A percentile compares a stretch with the other conserved stretches of the same genome.
phyloP scores from a whole-genome alignment of 345 rosid genomes.

The Triadica sebifera region DNA sequence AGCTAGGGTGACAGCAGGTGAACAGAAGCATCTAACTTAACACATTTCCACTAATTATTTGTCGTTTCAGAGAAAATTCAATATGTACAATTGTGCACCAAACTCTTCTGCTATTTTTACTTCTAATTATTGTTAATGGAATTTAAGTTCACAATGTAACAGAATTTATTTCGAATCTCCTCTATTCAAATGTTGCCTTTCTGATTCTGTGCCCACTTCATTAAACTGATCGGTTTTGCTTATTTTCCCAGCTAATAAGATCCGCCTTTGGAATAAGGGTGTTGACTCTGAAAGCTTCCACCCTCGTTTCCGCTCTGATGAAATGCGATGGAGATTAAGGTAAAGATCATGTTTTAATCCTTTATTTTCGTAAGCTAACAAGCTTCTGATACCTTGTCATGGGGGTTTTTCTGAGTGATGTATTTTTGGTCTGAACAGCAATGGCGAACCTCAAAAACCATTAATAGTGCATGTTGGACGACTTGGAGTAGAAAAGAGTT shows the following conservation, averaged over 20 bases:
- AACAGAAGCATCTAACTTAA: conserved; percentile 14
- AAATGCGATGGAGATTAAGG: conserved; percentile 90
- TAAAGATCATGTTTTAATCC: conserved; percentile 11
- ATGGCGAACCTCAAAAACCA: conserved; percentile 90
- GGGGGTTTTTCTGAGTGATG: conserved; percentile 18
- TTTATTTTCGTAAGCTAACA: neutral
- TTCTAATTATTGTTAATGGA: neutral
- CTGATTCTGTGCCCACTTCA: neutral
- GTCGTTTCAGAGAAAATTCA: neutral
- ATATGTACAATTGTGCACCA: neutral
- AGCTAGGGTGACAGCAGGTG: conserved; percentile 89
- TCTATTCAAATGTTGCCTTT: neutral
- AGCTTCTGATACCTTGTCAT: neutral
- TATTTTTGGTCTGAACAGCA: conserved; percentile 43
- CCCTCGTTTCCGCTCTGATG: conserved; percentile 68
- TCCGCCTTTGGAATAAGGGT: conserved; percentile 97
- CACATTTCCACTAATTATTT: neutral
- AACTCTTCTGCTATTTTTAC: neutral
- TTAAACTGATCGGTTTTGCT: conserved; percentile 21
- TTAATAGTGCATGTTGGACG: conserved; percentile 91
- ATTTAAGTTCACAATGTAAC: neutral
- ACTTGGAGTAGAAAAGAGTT: conserved; percentile 92
- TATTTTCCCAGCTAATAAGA: conserved; percentile 67
- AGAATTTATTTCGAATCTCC: neutral
- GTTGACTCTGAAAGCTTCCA: conserved; percentile 93